A percentile compares a stretch with the other conserved stretches of the same genome.
phyloP scores from a whole-genome alignment of 495 filamentous ascomycete species.

The Aspergillus panamensis region DNA sequence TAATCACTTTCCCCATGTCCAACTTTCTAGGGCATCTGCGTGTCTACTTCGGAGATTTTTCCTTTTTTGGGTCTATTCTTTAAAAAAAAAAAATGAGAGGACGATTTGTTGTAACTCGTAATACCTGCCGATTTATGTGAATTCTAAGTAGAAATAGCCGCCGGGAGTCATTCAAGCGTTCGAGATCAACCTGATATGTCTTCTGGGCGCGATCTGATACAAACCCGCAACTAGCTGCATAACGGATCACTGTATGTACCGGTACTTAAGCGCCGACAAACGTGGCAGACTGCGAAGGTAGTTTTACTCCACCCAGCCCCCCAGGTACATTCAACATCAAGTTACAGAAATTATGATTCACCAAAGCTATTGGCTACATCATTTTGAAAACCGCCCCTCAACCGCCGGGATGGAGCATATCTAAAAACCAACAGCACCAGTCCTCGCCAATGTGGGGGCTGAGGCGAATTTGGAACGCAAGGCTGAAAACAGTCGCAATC shows the following conservation, averaged over 20 bases:
- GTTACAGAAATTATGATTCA: too few species aligned
- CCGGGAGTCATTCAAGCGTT: too few species aligned
- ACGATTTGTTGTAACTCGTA: too few species aligned
- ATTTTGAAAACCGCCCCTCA: neutral
- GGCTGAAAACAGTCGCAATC: neutral
- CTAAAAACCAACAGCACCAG: neutral
- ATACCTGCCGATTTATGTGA: too few species aligned
- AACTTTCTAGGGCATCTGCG: conserved; percentile 1
- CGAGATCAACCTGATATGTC: too few species aligned
- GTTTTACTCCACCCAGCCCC: neutral
- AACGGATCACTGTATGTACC: conserved; percentile 1
- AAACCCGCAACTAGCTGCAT: neutral
- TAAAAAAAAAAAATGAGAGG: too few species aligned
- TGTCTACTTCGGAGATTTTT: too few species aligned
- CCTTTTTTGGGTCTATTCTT: too few species aligned
- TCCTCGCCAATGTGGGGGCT: neutral
- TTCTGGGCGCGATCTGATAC: conserved; percentile 3
- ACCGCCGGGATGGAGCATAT: neutral
- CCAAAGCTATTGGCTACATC: neutral
- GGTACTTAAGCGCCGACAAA: conserved; percentile 15
- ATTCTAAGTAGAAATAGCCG: too few species aligned
- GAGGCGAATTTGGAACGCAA: neutral
- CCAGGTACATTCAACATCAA: neutral
- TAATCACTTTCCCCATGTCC: neutral
- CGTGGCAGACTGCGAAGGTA: conserved; percentile 10